These are phyloP conservation scores for Phytophthora sojae DNA, from an alignment of 352 stramenopile species.

Conservation along the genomic window DNA sequence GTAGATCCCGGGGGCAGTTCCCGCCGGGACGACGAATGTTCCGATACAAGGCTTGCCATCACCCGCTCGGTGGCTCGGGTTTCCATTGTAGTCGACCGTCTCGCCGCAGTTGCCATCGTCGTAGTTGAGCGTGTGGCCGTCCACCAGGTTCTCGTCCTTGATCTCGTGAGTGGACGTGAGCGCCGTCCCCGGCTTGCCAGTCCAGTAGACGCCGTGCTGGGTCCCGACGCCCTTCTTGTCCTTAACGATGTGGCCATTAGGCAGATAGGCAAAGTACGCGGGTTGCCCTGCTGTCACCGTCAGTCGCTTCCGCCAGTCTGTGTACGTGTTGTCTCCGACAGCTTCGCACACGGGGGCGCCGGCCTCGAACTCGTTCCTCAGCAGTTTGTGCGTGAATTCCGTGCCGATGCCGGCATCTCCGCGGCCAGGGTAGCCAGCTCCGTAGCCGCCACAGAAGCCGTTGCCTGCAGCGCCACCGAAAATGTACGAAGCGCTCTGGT, in stretches of 20 bases:
- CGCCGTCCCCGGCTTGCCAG: conserved; percentile 33
- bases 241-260: conserved; percentile 62
- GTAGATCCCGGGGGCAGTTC: conserved; percentile 49
- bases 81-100: conserved; percentile 45
- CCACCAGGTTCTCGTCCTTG: conserved; percentile 43
- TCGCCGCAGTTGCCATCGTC: conserved; percentile 68
- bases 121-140: conserved; percentile 47
- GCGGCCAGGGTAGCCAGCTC: conserved; percentile 56
- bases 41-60: conserved; percentile 62
- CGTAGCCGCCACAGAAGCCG: conserved; percentile 65
- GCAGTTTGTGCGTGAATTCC: conserved; percentile 65
- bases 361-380: conserved; percentile 58
- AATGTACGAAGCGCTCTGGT: conserved; percentile 64
- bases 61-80: conserved; percentile 48
- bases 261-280: conserved; percentile 58
- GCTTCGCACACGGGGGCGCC: conserved; percentile 49
- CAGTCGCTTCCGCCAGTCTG: conserved; percentile 56
- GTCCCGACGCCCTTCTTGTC: conserved; percentile 65
- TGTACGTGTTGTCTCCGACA: conserved; percentile 58
- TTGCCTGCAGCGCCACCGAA: conserved; percentile 60
- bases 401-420: conserved; percentile 52
- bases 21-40: conserved; percentile 46
- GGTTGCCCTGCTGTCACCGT: conserved; percentile 36
- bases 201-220: conserved; percentile 64
- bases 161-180: conserved; percentile 55